Evolutionary conservation across 305 asterid genomes (phyloP).

Genomic region (Rubia tinctorum): DNA sequence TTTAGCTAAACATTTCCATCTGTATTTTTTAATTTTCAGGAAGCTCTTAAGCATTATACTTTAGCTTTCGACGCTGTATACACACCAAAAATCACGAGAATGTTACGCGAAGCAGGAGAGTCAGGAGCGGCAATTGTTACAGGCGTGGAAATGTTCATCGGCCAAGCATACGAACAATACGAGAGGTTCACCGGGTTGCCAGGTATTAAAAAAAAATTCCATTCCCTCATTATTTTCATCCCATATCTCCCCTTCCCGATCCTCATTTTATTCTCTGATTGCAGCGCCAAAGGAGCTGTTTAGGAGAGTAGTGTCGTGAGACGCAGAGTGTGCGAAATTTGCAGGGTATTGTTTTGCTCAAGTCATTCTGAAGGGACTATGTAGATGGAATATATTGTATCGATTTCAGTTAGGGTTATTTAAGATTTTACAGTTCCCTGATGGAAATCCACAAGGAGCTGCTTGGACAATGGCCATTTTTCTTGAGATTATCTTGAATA

Average conservation of each 20-base stretch:
- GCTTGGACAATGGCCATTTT: background rate
- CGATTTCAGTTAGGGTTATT: background rate
- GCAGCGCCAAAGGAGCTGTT: constrained; percentile 92
- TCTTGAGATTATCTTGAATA: too few species aligned
- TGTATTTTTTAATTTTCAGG: constrained; percentile 46
- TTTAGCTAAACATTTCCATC: background rate
- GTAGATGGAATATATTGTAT: constrained; percentile 3
- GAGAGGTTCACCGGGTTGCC: constrained; percentile 91
- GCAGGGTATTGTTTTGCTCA: too few species aligned
- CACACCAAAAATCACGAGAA: constrained; percentile 83
- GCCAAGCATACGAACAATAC: constrained; percentile 90
- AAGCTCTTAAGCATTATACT: constrained; percentile 57
- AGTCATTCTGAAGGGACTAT: background rate
- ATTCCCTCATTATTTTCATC: constrained; percentile 1
- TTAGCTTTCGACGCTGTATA: constrained; percentile 91
- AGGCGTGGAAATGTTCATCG: constrained; percentile 87
- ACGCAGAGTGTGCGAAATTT: background rate
- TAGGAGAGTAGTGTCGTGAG: constrained; percentile 44
- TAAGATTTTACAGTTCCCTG: background rate
- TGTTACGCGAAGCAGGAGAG: constrained; percentile 74
- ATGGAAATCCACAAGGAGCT: constrained; percentile 1
- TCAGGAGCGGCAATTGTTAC: constrained; percentile 72
- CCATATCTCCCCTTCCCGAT: constrained; percentile 6
- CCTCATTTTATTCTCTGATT: constrained; percentile 8
- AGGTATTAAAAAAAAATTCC: constrained; percentile 33